Percentiles rank a stretch among this genome's conserved stretches.
phyloP scores from a whole-genome alignment of 805 yeast species.

The Maudiozyma bulderi region DNA sequence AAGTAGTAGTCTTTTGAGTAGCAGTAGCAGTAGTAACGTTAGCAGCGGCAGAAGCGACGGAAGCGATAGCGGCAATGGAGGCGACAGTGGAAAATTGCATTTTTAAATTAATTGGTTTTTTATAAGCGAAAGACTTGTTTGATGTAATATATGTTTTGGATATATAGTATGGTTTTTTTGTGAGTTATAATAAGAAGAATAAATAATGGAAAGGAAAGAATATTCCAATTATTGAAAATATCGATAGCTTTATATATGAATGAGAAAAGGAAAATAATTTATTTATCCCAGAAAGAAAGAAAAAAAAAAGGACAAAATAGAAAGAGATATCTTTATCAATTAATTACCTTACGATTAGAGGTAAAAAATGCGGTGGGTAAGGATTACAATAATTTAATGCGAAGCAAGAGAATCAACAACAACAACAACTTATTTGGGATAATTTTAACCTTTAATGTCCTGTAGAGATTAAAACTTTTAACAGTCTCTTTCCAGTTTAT shows the following conservation, averaged over 20 bases:
- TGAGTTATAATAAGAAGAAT: neutral
- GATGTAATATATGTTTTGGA: neutral
- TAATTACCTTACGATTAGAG: neutral
- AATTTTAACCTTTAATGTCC: no score
- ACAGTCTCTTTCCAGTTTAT: no score
- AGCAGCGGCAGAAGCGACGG: slow-evolving; percentile 17
- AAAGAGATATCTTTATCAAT: neutral
- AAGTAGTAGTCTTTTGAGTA: slow-evolving; percentile 23
- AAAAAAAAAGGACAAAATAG: neutral
- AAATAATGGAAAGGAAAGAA: neutral
- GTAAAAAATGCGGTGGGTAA: neutral
- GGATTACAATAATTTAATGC: neutral
- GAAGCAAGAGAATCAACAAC: neutral
- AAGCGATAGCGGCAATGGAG: slow-evolving; percentile 28
- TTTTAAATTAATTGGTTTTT: slow-evolving; percentile 7
- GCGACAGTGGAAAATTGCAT: slow-evolving; percentile 35
- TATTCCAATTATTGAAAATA: neutral
- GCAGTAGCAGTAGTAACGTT: slow-evolving; percentile 17
- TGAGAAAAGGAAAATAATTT: neutral
- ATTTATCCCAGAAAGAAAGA: neutral
- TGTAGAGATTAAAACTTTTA: no score
- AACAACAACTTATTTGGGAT: no score
- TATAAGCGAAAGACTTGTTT: slow-evolving; percentile 25
- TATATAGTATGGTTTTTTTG: neutral
- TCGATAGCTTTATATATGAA: neutral